Evolutionary conservation across 768 basidiomycete species (phyloP), one percentile per base, ranked within the genome.

Genomic region (Tubosaeta sp.): DNA sequence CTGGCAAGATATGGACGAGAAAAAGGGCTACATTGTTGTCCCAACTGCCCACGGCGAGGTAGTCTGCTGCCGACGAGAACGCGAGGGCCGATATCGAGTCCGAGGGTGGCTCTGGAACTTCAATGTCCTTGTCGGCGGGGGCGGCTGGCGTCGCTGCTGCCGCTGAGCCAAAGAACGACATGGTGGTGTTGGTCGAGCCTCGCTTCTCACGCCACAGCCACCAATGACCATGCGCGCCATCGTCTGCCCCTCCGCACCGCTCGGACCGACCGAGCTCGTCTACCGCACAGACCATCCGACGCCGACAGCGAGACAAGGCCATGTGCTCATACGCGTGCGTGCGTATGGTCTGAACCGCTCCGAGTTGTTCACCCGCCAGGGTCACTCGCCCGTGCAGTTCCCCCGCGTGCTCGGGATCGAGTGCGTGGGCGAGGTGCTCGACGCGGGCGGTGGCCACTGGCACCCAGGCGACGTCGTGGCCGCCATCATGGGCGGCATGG

Each of bases 31-130:
- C 94, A 69, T 90, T 90, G 65, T 92, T 94, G 63, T 90, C 89
- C 95, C 95, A 98, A 59, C 86, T 88, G 48, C 84, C 93, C 12
- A 94, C 94, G 9, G 94, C 93, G 22, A 98, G 78, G 64, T 90
- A 89, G 64, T 95, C 91, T 9, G 87, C 87, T 16, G 82, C 84
- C 6, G 87, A 81, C 0, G 90, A 93, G 72, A 94, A 97, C 1
- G 87, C 71, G 45, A 97, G 69, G 3, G 83, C 81, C 2, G 92
- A 94, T 54, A 95, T 89, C 12, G 90, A 91, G 65, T 97, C 95
- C 9, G 81, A 65, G 4, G 92, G 92, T 0, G 90, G 86, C 51
- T 93, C 86, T 6, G 76, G 66, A 43, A 95, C 80, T 59, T 93
- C 90, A 49, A 91, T 73, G 66, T 94, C 91, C 68, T 87, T 90